Evolutionary conservation across 352 stramenopile species (phyloP), one percentile per base, ranked within the genome.

Genomic region (Phytophthora colocasiae): DNA sequence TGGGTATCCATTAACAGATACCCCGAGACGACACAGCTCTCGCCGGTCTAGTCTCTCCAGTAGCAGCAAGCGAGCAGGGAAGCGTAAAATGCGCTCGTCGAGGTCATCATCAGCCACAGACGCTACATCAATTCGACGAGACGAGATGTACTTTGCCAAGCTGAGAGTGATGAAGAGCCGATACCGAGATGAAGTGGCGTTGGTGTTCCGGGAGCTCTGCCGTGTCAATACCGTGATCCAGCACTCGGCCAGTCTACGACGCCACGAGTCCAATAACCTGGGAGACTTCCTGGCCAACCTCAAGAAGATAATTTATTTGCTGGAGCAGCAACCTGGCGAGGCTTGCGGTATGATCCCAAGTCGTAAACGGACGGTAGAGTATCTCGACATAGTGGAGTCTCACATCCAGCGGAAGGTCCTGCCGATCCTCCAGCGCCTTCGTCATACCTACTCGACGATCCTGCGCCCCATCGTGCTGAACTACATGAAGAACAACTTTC

Each of bases 261-360:
- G 81, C 49, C 80, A 92, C 52, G 86, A 95, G 62, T 93, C 86
- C 36, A 92, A 89, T 73, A 91, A 92, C 60, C 69, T 95, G 27
- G 78, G 81, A 32, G 84, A 93, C 52, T 95, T 95, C 56, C 70
- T 95, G 32, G 74, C 80, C 52, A 95, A 93, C 74, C 81, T 95
- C 62, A 95, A 93, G 73, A 92, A 92, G 66, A 93, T 95, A 83
- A 92, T 93, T 87, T 92, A 91, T 89, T 85, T 95, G 80, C 72
- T 95, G 48, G 83, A 92, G 63, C 87, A 95, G 72, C 84, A 90
- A 47, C 84, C 81, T 27, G 78, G 81, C 43, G 85, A 95, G 61
- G 78, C 85, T 50, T 79, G 74, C 54, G 83, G 83, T 29, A 91
- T 93, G 78, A 93, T 93, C 66, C 80, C 85, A 39, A 59, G 71